These are phyloP conservation scores for Pseudomicrostroma phylloplanum DNA, from an alignment of 1,284 basidiomycete species.

Conservation along the genomic window DNA sequence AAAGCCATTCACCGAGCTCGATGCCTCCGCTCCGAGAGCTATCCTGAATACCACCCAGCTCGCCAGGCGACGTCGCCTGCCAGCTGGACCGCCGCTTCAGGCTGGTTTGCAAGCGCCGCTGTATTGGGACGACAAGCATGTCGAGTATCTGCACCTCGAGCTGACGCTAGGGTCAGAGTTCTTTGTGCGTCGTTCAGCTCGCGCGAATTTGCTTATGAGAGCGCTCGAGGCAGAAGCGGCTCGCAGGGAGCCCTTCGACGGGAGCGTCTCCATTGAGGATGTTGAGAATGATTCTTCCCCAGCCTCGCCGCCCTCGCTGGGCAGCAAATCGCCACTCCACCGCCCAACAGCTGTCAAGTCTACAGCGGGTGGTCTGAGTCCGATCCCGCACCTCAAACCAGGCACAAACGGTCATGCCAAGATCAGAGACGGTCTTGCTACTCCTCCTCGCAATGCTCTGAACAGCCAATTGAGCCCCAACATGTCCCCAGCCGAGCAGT, in stretches of 20 bases:
- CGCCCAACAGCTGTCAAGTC: no score
- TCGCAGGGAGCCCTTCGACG: not conserved
- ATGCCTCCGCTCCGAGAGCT: not conserved
- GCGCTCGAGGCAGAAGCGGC: slow-evolving; percentile 34
- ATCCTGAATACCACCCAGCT: slow-evolving; percentile 2
- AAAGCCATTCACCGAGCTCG: not conserved
- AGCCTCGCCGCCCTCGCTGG: no score
- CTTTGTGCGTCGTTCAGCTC: slow-evolving; percentile 36
- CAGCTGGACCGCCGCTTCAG: not conserved
- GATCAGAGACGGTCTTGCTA: no score
- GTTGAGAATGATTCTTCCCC: no score
- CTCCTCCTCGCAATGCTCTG: no score
- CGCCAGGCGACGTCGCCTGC: not conserved
- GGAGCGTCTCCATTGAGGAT: no score
- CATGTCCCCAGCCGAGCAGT: slow-evolving; percentile 4
- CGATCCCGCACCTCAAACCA: no score
- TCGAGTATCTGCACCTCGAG: slow-evolving; percentile 38
- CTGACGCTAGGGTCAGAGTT: slow-evolving; percentile 41
- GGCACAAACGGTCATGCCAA: no score
- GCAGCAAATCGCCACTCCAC: no score
- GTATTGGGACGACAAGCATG: slow-evolving; percentile 30
- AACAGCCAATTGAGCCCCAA: not conserved
- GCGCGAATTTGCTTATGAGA: slow-evolving; percentile 38
- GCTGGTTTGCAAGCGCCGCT: not conserved
- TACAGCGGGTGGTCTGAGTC: no score